Evolutionary conservation across 192 early-diverging fungal genomes (phyloP), one percentile per base, ranked within the genome.

Genomic region (Coemansia sp.): DNA sequence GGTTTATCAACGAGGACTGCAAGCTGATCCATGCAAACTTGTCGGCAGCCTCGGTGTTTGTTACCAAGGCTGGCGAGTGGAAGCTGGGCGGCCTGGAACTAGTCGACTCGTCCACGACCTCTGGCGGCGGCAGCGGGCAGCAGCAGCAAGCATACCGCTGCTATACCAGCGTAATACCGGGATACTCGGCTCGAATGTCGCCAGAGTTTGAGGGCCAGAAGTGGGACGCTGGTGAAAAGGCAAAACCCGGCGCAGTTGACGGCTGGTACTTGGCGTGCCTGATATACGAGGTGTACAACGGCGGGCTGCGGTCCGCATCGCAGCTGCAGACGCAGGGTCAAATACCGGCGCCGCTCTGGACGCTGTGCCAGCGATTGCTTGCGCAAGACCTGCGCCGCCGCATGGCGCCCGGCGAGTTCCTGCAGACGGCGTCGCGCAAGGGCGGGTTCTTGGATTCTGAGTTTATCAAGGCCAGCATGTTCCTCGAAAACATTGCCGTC

Each of bases 11-110:
- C 64, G 84, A 86, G 54, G 96, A 98, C 68, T 91, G 93, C 63
- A 76, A 77, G 20, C 82, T 97, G 71, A 88, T 96, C 3, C 97
- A 99, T 64, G 97, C 93, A 14, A 94, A 92, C 80, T 65, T 99
- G 51, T 85, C 87, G 9, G 73, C 89, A 7, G 84, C 85, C 0
- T 92, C 93, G 1, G 90, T 99, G 58, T 97, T 90, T 69, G 91
- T 89, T 24, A 98, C 93, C 14, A 88, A 89, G 60, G 91, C 93
- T 9, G 97, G 97, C 49, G 97, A 99, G 75, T 99, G 95, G 96
- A 94, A 89, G 64, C 82, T 99, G 32, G 92, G 93, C n/a, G 95
- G 94, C 3, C 85, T 97, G 39, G 97, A 99, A 60, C 59, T 91
- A 20, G 65, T 93, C 25, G 87, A 89, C 49, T 87, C 86, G 6